Evolutionary conservation across 2,329 filamentous ascomycete genomes (phyloP).

Genomic region (Apiospora koreana): DNA sequence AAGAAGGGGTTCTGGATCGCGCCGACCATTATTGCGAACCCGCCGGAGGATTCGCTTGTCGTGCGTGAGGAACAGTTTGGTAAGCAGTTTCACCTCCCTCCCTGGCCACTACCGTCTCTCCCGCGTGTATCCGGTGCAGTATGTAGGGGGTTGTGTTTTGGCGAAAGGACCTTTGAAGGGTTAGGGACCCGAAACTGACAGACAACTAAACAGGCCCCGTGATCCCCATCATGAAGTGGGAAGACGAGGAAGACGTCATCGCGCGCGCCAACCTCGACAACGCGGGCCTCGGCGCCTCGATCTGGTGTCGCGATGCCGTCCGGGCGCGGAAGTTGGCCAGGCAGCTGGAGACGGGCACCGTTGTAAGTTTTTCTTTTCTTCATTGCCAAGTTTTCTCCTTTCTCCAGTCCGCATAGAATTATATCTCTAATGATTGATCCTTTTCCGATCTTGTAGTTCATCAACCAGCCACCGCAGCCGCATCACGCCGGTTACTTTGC

Average conservation of each 20-base stretch:
- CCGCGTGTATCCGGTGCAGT: no score
- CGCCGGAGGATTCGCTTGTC: constrained; percentile 54
- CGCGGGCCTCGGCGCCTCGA: constrained; percentile 72
- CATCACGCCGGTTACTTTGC: constrained; percentile 32
- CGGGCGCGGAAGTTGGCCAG: constrained; percentile 53
- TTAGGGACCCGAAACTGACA: no score
- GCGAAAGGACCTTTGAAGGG: no score
- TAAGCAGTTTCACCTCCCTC: constrained; percentile 24
- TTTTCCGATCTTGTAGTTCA: constrained; percentile 39
- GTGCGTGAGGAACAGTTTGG: constrained; percentile 64
- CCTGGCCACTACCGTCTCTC: no score
- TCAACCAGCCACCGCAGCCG: constrained; percentile 37
- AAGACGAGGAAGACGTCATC: constrained; percentile 60
- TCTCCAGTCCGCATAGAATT: no score
- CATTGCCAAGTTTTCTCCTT: neutral
- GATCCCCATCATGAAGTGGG: constrained; percentile 63
- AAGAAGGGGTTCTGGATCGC: constrained; percentile 56
- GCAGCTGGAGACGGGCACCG: constrained; percentile 56
- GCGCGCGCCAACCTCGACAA: constrained; percentile 85
- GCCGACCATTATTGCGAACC: constrained; percentile 60
- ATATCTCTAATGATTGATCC: neutral
- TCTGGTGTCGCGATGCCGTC: constrained; percentile 56
- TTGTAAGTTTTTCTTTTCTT: constrained; percentile 27
- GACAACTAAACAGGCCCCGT: constrained; percentile 50
- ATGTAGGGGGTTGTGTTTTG: no score